Conservation (phyloP, 179 eudicot species). For the Beta lomatogona region DNA sequence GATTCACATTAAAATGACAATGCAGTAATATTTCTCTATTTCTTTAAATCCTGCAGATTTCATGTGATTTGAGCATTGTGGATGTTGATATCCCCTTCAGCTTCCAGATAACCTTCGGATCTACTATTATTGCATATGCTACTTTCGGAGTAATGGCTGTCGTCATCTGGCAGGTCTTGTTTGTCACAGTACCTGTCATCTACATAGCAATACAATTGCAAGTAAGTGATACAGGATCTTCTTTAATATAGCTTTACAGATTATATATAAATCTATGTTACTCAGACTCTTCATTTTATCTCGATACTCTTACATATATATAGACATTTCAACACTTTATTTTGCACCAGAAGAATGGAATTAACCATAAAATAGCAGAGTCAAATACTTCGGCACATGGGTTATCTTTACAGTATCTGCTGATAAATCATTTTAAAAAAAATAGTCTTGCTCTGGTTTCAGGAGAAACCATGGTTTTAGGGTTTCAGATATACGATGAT, state of each 20-base stretch:
- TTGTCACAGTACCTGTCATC: slow-evolving; percentile 64
- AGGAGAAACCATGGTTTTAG: too few relatives aligned
- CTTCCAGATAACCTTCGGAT: slow-evolving; percentile 45
- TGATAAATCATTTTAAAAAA: too few relatives aligned
- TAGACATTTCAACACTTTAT: too few relatives aligned
- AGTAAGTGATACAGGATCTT: slow-evolving; percentile 36
- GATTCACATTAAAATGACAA: neutral
- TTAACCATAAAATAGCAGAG: too few relatives aligned
- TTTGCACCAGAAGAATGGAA: too few relatives aligned
- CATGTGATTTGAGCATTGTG: slow-evolving; percentile 68
- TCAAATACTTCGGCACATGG: too few relatives aligned
- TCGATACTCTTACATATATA: too few relatives aligned
- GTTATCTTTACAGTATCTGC: too few relatives aligned
- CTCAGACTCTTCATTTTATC: neutral
- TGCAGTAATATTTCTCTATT: neutral
- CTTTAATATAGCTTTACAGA: neutral
- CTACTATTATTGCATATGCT: slow-evolving; percentile 50
- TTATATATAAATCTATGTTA: neutral
- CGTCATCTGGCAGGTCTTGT: slow-evolving; percentile 77
- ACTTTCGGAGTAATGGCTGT: slow-evolving; percentile 61
- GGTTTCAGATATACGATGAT: too few relatives aligned
- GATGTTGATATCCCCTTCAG: slow-evolving; percentile 64
- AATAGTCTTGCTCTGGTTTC: too few relatives aligned
- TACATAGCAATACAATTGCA: slow-evolving; percentile 56
- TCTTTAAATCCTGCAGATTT: slow-evolving; percentile 43